Evolutionary conservation across 164 flowering plant species (phyloP).

Genomic region (Litsea cubeba): DNA sequence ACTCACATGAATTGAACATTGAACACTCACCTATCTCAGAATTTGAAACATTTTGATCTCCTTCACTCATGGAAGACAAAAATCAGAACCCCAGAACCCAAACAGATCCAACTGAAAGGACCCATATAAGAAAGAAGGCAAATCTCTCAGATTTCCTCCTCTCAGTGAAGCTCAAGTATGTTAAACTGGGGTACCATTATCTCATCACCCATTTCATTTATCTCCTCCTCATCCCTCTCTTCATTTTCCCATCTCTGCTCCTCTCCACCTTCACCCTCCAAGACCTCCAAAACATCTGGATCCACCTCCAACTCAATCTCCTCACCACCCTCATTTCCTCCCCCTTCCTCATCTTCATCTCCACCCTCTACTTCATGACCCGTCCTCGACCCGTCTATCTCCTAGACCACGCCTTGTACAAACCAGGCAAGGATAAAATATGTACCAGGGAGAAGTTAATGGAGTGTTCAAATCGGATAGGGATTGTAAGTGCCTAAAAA

Average conservation of each 20-base stretch:
- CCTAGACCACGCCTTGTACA: slow-evolving; percentile 65
- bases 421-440: slow-evolving; percentile 32
- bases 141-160: slow-evolving; percentile 62
- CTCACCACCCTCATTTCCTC: slow-evolving; percentile 27
- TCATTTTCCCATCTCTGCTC: slow-evolving; percentile 27
- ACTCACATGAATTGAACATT: no score
- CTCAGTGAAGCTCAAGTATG: slow-evolving; percentile 55
- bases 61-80: no score
- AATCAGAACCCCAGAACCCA: no score
- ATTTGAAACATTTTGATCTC: no score
- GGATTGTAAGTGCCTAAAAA: no score
- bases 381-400: slow-evolving; percentile 54
- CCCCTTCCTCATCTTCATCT: slow-evolving; percentile 34
- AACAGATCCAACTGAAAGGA: no score
- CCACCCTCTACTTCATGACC: slow-evolving; percentile 49
- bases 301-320: slow-evolving; percentile 42
- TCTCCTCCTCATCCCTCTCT: slow-evolving; percentile 38
- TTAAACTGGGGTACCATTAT: slow-evolving; percentile 59
- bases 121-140: slow-evolving; percentile 5
- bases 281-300: slow-evolving; percentile 34
- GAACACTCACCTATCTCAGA: no score
- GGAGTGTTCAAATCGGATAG: slow-evolving; percentile 29
- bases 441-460: slow-evolving; percentile 54
- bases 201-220: slow-evolving; percentile 57
- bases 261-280: slow-evolving; percentile 31